Conservation (phyloP, 371 early-diverging fungal genomes). For the Mycotypha africana region DNA sequence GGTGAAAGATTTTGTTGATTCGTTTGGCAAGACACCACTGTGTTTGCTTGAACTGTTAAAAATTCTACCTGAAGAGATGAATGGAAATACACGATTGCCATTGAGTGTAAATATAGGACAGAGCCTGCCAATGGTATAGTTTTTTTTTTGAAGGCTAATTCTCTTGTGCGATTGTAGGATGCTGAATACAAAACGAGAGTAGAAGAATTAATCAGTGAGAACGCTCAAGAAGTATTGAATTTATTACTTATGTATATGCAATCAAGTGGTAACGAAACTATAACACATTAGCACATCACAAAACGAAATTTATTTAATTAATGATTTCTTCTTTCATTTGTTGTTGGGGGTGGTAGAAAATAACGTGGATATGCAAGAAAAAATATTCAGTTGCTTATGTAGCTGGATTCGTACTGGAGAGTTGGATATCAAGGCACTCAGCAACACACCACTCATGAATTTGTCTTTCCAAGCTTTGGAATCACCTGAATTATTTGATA, state of each 20-base stretch:
- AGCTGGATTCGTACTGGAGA: conserved; percentile 87
- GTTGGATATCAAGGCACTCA: conserved; percentile 58
- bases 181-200: conserved; percentile 56
- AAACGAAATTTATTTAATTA: conserved; percentile 12
- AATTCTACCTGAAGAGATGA: conserved; percentile 86
- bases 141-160: no score
- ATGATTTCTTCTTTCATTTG: background rate
- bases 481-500: conserved; percentile 71
- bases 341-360: conserved; percentile 20
- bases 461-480: conserved; percentile 72
- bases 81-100: conserved; percentile 57
- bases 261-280: conserved; percentile 38
- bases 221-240: conserved; percentile 58
- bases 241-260: conserved; percentile 65
- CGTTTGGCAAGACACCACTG: conserved; percentile 52
- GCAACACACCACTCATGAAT: conserved; percentile 63
- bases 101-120: conserved; percentile 54
- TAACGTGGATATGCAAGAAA: conserved; percentile 51
- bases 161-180: no score
- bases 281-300: no score
- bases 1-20: conserved; percentile 58
- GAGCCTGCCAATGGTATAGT: no score
- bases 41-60: conserved; percentile 77
- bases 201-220: conserved; percentile 57
- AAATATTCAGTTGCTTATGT: conserved; percentile 67